A percentile compares a stretch with the other conserved stretches of the same genome.
phyloP scores from a whole-genome alignment of 495 filamentous ascomycete genomes.

The Pseudoneurospora amorphoporcata region DNA sequence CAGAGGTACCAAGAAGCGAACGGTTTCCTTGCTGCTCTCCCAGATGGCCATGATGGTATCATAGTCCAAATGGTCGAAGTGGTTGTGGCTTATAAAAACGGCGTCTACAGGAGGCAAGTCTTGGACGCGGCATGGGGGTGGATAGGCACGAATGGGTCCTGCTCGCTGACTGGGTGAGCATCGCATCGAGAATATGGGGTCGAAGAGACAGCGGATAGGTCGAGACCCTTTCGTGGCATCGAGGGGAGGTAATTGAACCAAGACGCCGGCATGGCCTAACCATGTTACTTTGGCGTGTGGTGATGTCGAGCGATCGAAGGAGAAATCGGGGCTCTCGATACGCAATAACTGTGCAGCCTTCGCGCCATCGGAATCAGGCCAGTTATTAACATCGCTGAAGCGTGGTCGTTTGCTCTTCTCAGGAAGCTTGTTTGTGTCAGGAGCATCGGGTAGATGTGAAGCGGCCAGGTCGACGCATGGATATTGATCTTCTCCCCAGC shows the following conservation, averaged over 20 bases:
- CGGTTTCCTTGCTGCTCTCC: constrained; percentile 13
- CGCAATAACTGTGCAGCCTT: constrained; percentile 12
- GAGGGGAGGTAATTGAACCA: constrained; percentile 29
- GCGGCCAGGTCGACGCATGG: constrained; percentile 12
- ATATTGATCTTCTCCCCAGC: constrained; percentile 18
- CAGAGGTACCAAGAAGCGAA: constrained; percentile 36
- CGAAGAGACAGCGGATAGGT: constrained; percentile 31
- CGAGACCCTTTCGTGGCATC: neutral
- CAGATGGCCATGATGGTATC: constrained; percentile 30
- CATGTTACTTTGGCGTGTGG: constrained; percentile 33
- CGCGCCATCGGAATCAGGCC: constrained; percentile 10
- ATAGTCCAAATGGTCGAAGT: constrained; percentile 44
- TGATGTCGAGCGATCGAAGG: neutral
- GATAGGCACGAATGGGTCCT: constrained; percentile 42
- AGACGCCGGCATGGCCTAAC: constrained; percentile 43
- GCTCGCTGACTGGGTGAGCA: constrained; percentile 35
- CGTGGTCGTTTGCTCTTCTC: neutral
- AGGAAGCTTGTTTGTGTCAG: neutral
- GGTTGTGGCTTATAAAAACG: constrained; percentile 42
- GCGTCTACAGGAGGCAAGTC: constrained; percentile 40
- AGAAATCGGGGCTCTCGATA: constrained; percentile 18
- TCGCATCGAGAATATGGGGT: constrained; percentile 44
- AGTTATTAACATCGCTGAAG: constrained; percentile 8
- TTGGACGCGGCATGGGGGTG: constrained; percentile 35
- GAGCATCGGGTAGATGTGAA: constrained; percentile 4